Evolutionary conservation across 495 filamentous ascomycete species (phyloP), one percentile per base, ranked within the genome.

Genomic region (Friedmanniomyces endolithicus): DNA sequence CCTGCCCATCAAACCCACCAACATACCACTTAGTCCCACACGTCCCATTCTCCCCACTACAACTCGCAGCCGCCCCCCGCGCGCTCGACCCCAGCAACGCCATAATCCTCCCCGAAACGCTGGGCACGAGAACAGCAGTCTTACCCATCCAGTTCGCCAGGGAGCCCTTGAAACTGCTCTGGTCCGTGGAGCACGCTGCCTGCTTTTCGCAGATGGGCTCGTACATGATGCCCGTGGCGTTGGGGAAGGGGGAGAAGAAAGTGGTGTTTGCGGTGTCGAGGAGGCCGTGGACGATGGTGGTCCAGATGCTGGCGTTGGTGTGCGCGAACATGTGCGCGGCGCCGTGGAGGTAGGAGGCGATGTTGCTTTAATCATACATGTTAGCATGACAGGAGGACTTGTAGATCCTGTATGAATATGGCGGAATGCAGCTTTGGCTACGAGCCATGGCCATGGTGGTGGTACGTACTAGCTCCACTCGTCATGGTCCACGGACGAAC

Each of bases 321-420:
- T 48, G 50, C 11, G 59, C 60, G 16, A 83, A 90, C 84, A 92
- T 86, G 65, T 73, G 74, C 0, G 82, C 81, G 1, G 81, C 75
- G 1, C 85, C 84, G 54, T 83, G 72, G 14, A 89, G 54, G 62
- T 77, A 76, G 0, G 83, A 68, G 7, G 78, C 86, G 9, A 78
- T 71, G 55, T 80, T 83, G 24, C 27, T 31, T 3, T 31, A 31
- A 9, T 3, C 3, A 31, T 31, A 9, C 3, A 31, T 9, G 27
- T 31, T 31, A 31, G 27, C 27, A 31, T n/a, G n/a, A n/a, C n/a
- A n/a, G n/a, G n/a, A n/a, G n/a, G n/a, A n/a, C n/a, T n/a, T n/a
- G n/a, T n/a, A n/a, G n/a, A n/a, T n/a, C n/a, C n/a, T n/a, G n/a
- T n/a, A n/a, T n/a, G n/a, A n/a, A n/a, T n/a, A n/a, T n/a, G n/a